A percentile compares a stretch with the other conserved stretches of the same genome.
These are phyloP conservation scores for Colletotrichum sp. DNA, from an alignment of 2,329 filamentous ascomycete species.

Conservation along the genomic window DNA sequence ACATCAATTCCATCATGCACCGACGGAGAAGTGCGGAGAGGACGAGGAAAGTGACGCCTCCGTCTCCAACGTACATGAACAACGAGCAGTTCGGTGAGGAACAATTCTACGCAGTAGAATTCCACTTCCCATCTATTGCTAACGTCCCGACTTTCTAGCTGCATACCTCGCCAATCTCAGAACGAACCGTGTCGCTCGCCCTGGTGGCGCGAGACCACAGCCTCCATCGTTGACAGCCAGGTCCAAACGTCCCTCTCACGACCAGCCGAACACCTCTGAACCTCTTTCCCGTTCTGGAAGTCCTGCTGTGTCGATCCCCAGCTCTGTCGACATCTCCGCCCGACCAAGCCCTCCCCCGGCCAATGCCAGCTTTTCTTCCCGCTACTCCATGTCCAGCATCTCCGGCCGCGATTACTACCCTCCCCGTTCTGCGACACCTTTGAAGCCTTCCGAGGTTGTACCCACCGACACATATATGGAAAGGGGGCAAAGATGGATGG, in stretches of 20 bases:
- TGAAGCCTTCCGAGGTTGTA: conserved; percentile 66
- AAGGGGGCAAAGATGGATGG: conserved; percentile 77
- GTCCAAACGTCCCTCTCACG: conserved; percentile 35
- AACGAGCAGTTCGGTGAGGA: conserved; percentile 70
- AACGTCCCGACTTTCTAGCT: neutral
- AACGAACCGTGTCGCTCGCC: conserved; percentile 69
- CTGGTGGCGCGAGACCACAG: conserved; percentile 73
- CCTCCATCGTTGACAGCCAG: conserved; percentile 40
- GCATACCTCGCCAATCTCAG: conserved; percentile 62
- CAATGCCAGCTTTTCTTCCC: conserved; percentile 50
- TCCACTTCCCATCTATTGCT: neutral
- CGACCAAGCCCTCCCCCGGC: neutral
- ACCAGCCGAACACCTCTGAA: conserved; percentile 28
- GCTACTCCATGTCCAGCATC: conserved; percentile 51
- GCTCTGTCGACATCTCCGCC: conserved; percentile 23
- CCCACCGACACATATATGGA: conserved; percentile 75
- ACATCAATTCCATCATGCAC: neutral
- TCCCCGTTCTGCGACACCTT: conserved; percentile 42
- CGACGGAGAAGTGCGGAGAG: conserved; percentile 36
- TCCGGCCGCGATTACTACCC: conserved; percentile 59
- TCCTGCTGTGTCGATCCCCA: neutral
- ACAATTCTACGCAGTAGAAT: neutral
- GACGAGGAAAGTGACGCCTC: conserved; percentile 62
- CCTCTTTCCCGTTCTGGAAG: conserved; percentile 4
- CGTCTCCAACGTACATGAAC: conserved; percentile 68